Evolutionary conservation across 78 protist species (phyloP).

Genomic region (Dictyostelium firmibasis): DNA sequence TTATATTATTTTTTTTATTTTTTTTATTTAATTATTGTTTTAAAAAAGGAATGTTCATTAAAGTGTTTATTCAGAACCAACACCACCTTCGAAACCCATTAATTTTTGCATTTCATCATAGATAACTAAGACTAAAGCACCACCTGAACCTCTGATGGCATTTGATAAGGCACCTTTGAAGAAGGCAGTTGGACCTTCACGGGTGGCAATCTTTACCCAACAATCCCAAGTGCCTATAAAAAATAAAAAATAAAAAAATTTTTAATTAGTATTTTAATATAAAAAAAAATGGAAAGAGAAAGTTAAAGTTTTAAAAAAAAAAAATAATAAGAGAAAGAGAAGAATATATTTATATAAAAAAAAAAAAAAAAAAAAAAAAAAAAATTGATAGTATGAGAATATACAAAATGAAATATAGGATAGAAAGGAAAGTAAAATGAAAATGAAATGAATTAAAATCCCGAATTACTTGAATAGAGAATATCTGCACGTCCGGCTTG

Average conservation of each 20-base stretch:
- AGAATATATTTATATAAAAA: too few species aligned
- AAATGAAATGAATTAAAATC: not conserved
- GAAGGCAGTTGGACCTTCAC: slow-evolving; percentile 94
- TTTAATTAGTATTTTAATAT: not conserved
- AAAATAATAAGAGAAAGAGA: not conserved
- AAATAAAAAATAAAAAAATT: not conserved
- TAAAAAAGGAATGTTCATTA: too few species aligned
- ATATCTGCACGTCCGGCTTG: slow-evolving; percentile 84
- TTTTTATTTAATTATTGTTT: too few species aligned
- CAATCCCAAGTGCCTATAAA: slow-evolving; percentile 86
- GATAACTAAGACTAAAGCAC: slow-evolving; percentile 94
- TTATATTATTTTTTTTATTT: too few species aligned
- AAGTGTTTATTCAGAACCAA: slow-evolving; percentile 59
- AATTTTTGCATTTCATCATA: slow-evolving; percentile 94
- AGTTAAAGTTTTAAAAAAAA: not conserved
- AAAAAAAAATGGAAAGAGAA: not conserved
- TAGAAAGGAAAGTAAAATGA: not conserved
- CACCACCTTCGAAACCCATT: slow-evolving; percentile 79
- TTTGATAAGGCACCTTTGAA: slow-evolving; percentile 99
- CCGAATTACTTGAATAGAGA: slow-evolving; percentile 76
- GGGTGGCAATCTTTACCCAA: slow-evolving; percentile 82
- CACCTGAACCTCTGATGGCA: slow-evolving; percentile 94
- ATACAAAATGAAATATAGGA: not conserved
- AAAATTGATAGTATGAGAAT: not conserved
- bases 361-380: not conserved